phyloP scores from a whole-genome alignment of 2,329 filamentous ascomycete genomes.

The Clonostachys rhizophaga region DNA sequence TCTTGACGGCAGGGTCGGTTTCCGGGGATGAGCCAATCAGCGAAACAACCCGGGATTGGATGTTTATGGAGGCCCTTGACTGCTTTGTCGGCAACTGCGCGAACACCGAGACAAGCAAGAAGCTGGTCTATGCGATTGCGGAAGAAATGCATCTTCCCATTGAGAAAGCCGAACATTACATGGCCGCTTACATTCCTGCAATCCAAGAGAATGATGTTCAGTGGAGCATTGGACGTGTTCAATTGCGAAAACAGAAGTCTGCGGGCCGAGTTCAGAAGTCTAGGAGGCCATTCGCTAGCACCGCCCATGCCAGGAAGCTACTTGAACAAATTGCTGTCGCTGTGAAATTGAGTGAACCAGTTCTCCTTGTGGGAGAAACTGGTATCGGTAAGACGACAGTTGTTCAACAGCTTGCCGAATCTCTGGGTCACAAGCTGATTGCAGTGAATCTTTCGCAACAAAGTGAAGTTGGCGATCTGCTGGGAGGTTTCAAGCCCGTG shows the following conservation, averaged over 20 bases:
- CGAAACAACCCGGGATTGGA: conserved; percentile 71
- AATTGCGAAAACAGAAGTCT: conserved; percentile 51
- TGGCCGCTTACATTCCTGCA: conserved; percentile 67
- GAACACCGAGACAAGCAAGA: conserved; percentile 53
- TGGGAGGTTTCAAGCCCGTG: conserved; percentile 95
- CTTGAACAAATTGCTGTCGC: conserved; percentile 86
- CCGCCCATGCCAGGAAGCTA: conserved; percentile 75
- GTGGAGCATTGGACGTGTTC: conserved; percentile 62
- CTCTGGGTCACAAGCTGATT: conserved; percentile 79
- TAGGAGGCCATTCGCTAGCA: conserved; percentile 77
- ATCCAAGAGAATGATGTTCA: conserved; percentile 56
- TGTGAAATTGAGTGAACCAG: conserved; percentile 78
- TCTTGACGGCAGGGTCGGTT: conserved; percentile 56
- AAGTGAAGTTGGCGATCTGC: conserved; percentile 90
- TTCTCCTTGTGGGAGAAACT: conserved; percentile 95
- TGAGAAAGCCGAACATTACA: conserved; percentile 73
- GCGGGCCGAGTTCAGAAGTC: conserved; percentile 45
- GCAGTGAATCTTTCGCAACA: conserved; percentile 97
- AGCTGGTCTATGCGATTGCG: conserved; percentile 67
- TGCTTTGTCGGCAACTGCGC: conserved; percentile 83
- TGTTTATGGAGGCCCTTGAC: conserved; percentile 91
- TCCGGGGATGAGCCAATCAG: conserved; percentile 66
- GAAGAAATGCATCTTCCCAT: conserved; percentile 84
- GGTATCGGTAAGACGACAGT: conserved; percentile 98
- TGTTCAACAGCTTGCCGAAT: conserved; percentile 84